These are phyloP conservation scores for Ceratocystis ficicola DNA, from an alignment of 2,329 filamentous ascomycete species.

Conservation along the genomic window DNA sequence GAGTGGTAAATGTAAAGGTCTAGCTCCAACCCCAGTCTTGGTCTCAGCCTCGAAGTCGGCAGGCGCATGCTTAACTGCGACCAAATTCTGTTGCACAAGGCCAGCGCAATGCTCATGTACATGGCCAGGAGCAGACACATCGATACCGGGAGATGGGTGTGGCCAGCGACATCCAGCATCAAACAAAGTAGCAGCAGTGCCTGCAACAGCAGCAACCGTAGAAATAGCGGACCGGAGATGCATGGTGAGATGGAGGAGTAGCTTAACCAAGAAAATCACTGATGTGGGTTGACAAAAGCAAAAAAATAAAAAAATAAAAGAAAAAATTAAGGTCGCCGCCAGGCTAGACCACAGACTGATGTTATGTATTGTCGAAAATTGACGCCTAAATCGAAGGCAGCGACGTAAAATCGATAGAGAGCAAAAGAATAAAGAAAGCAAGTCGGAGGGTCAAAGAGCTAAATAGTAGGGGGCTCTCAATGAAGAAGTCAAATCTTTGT, in stretches of 20 bases:
- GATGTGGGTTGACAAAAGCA: neutral
- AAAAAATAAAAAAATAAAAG: neutral
- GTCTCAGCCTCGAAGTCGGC: neutral
- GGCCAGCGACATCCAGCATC: constrained; percentile 17
- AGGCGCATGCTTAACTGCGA: constrained; percentile 4
- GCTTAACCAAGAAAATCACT: no score
- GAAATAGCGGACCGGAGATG: constrained; percentile 20
- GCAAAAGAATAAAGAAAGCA: neutral
- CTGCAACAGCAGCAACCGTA: constrained; percentile 12
- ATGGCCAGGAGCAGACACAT: neutral
- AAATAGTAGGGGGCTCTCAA: neutral
- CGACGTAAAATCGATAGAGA: constrained; percentile 1
- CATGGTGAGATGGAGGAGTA: neutral
- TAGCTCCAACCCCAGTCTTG: neutral
- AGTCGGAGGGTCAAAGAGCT: neutral
- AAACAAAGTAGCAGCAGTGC: constrained; percentile 14
- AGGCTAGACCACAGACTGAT: neutral
- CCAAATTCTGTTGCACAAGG: neutral
- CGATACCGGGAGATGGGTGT: neutral
- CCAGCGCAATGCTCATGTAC: constrained; percentile 1
- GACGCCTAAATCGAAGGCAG: neutral
- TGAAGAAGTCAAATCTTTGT: neutral
- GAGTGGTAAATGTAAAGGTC: neutral
- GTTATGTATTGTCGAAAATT: neutral
- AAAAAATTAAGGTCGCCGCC: neutral